Percentiles rank a stretch among this genome's conserved stretches.
Evolutionary conservation across 2,329 filamentous ascomycete genomes (phyloP).

Genomic region (Penicillium hesseltinei): DNA sequence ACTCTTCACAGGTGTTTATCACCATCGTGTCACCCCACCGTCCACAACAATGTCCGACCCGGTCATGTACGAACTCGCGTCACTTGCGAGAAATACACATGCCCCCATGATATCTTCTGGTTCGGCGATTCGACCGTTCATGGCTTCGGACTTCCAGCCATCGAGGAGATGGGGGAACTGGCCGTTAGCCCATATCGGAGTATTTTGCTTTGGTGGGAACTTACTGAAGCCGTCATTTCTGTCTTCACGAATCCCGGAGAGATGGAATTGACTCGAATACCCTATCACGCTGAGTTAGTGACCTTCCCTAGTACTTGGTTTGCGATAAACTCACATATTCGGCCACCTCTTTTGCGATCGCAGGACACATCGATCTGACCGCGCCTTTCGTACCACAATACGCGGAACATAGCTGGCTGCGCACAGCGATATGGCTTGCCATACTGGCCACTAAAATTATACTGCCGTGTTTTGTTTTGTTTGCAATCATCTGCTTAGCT

Average conservation of each 20-base stretch:
- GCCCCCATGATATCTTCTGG: slow-evolving; percentile 53
- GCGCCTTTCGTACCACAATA: slow-evolving; percentile 52
- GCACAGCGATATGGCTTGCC: slow-evolving; percentile 52
- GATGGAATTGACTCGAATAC: slow-evolving; percentile 45
- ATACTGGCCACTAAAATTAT: slow-evolving; percentile 57
- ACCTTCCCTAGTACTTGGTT: rapidly evolving
- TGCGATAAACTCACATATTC: slow-evolving; percentile 31
- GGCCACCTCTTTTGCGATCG: slow-evolving; percentile 48
- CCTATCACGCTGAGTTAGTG: slow-evolving; percentile 19
- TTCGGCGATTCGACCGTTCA: slow-evolving; percentile 49
- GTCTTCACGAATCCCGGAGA: slow-evolving; percentile 43
- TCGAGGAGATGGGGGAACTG: slow-evolving; percentile 50
- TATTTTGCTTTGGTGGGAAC: slow-evolving; percentile 1
- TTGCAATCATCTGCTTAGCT: slow-evolving; percentile 53
- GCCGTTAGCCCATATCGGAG: slow-evolving; percentile 4
- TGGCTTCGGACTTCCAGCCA: slow-evolving; percentile 51
- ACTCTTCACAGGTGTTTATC: slow-evolving; percentile 7
- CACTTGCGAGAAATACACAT: slow-evolving; percentile 50
- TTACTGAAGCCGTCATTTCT: slow-evolving; percentile 35
- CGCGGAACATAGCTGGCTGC: slow-evolving; percentile 49
- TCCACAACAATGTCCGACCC: slow-evolving; percentile 50
- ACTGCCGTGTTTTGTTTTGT: slow-evolving; percentile 51
- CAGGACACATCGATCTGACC: slow-evolving; percentile 48
- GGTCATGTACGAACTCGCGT: slow-evolving; percentile 48
- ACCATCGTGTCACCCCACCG: slow-evolving; percentile 45